phyloP scores from a whole-genome alignment of 495 filamentous ascomycete species.

The Xylaria castorea region DNA sequence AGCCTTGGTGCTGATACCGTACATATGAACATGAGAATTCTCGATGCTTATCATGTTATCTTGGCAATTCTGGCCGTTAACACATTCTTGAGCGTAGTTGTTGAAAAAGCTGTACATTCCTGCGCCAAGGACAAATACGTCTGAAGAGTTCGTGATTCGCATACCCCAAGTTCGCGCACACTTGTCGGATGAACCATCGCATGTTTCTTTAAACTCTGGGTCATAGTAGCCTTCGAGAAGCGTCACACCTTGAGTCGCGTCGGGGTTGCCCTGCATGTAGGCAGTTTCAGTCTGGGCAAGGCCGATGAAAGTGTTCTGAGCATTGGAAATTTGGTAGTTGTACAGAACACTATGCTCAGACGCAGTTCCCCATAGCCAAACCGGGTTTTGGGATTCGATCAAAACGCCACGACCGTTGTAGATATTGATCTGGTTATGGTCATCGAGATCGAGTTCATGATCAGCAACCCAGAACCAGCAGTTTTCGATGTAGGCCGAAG shows the following conservation, averaged over 20 bases:
- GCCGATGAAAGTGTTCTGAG: conserved; percentile 82
- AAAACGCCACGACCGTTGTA: conserved; percentile 90
- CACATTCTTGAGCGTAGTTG: conserved; percentile 81
- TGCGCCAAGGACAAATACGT: conserved; percentile 76
- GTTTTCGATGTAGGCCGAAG: conserved; percentile 85
- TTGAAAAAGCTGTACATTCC: conserved; percentile 89
- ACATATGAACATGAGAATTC: conserved; percentile 68
- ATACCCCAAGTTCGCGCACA: conserved; percentile 88
- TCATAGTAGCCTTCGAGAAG: conserved; percentile 70
- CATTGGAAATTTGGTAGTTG: conserved; percentile 82
- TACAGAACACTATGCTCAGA: conserved; percentile 91
- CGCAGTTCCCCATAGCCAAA: conserved; percentile 78
- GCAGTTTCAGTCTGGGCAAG: conserved; percentile 92
- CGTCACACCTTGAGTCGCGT: conserved; percentile 70
- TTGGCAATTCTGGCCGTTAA: conserved; percentile 79
- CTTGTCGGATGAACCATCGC: conserved; percentile 61
- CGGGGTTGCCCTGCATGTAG: conserved; percentile 89
- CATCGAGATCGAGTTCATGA: conserved; percentile 81
- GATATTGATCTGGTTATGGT: conserved; percentile 85
- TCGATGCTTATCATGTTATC: conserved; percentile 86
- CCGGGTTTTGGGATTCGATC: conserved; percentile 68
- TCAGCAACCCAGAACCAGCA: conserved; percentile 96
- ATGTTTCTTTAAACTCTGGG: conserved; percentile 74
- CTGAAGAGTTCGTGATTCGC: conserved; percentile 71
- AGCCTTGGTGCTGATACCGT: conserved; percentile 86